Percentiles rank a stretch among this genome's conserved stretches.
Evolutionary conservation across 495 filamentous ascomycete species (phyloP).

Genomic region (Parathielavia hyrcaniae): DNA sequence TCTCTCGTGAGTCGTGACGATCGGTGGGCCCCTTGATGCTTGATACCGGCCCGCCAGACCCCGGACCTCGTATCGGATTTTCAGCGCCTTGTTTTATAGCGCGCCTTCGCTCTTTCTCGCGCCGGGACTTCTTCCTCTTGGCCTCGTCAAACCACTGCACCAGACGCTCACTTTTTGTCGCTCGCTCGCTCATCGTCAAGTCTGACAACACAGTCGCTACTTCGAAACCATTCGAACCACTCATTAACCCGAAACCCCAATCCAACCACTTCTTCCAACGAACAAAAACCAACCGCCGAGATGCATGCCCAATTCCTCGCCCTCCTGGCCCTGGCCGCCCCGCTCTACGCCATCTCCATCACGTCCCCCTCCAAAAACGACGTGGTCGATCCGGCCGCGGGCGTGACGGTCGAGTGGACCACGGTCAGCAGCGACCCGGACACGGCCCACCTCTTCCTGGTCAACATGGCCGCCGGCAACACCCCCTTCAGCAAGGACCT

Average conservation of each 20-base stretch:
- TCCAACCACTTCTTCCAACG: background rate
- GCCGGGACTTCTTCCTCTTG: background rate
- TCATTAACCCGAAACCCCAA: background rate
- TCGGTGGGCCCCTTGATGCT: constrained; percentile 7
- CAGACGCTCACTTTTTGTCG: constrained; percentile 2
- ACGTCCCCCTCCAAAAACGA: constrained; percentile 26
- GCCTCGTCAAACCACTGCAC: background rate
- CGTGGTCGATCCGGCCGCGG: constrained; percentile 18
- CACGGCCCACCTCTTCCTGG: constrained; percentile 27
- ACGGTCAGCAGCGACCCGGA: constrained; percentile 28
- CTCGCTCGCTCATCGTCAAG: constrained; percentile 2
- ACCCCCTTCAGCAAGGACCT: constrained; percentile 28
- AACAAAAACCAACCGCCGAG: constrained; percentile 13
- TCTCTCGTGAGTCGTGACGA: background rate
- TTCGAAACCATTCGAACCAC: background rate
- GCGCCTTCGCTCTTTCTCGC: background rate
- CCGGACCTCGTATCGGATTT: constrained; percentile 1
- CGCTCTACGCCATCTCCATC: constrained; percentile 26
- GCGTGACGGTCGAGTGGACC: constrained; percentile 26
- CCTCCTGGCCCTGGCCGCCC: constrained; percentile 19
- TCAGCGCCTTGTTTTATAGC: background rate
- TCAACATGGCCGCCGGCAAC: constrained; percentile 32
- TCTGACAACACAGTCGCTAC: background rate
- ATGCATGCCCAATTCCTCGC: constrained; percentile 26
- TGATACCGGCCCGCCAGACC: background rate